Base-by-base conservation (phyloP, 768 basidiomycete genomes). In the Glaciozyma martinii region DNA sequence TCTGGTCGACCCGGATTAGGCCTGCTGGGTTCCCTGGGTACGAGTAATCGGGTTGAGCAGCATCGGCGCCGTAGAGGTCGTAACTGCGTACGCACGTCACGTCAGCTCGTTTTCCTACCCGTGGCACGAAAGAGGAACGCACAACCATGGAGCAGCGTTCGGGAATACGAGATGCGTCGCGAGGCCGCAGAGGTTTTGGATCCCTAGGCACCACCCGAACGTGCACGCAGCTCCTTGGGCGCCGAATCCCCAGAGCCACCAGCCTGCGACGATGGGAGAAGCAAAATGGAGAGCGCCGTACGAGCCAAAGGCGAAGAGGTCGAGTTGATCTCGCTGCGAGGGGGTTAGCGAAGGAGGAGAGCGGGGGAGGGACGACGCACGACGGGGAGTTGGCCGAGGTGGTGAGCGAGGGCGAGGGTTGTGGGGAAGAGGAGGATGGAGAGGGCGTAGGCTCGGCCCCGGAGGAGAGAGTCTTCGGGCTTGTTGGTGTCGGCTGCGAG, bases 201-300 rank as follows among this genome's bases (percentile, higher is more conserved):
- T 40, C 6, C 68, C 68, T 12, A 70, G 53, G 9, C 61, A 63
- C 59, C 62, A 66, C 8, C 62, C 65, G n/a, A 66, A 68, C 2
- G 63, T 65, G 25, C 57, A 53, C 23, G 67, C 67, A 1, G 63
- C 63, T 16, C 67, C 67, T 37, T 68, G 67, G 40, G 61, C 2
- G 29, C 5, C 68, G 42, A 70, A 70, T 15, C 68, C 68, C 68
- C 68, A 70, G 44, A 63, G 60, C 68, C 68, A 70, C 68, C 68
- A 70, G 1, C 55, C 68, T 0, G 60, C 60, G 50, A 66, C 10
- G 68, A 70, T 63, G 5, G 68, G 65, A 29, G 59, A 61, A 7
- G 68, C 68, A 21, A 70, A 70, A 49, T 70, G 68, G 0, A 70
- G 60, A 0, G 68, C 68, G 33, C 68, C 68, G 60, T 70, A 70